Conservation (phyloP, 78 protist genomes). For the Carpediemonas membranifera region DNA sequence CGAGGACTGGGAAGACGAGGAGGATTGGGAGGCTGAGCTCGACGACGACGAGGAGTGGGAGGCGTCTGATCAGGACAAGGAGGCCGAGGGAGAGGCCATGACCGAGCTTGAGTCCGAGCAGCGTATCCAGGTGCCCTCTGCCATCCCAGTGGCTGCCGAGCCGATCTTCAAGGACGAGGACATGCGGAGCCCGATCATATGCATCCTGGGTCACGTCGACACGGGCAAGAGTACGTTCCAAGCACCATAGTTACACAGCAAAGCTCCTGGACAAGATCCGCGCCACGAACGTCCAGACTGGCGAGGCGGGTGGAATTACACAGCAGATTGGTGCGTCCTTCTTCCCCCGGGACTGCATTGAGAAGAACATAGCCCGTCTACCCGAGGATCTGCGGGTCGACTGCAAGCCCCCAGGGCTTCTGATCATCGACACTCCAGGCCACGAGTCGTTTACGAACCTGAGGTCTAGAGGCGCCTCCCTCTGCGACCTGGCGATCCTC, state of each 20-base stretch:
- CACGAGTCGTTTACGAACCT: constrained; percentile 93
- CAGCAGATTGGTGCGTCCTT: constrained; percentile 99
- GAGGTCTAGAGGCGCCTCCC: neutral
- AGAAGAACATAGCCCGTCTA: constrained; percentile 35
- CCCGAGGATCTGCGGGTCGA: neutral
- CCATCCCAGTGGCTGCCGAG: constrained; percentile 13
- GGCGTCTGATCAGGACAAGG: neutral
- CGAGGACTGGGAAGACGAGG: neutral
- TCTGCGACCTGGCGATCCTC: neutral
- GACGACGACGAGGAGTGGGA: neutral
- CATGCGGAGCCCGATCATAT: constrained; percentile 73
- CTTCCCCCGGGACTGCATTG: constrained; percentile 76
- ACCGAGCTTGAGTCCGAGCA: neutral
- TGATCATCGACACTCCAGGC: constrained; percentile 99
- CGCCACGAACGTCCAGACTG: constrained; percentile 82
- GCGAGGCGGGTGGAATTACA: constrained; percentile 99
- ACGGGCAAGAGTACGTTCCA: constrained; percentile 99
- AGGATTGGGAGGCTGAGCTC: neutral
- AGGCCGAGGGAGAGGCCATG: neutral
- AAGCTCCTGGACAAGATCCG: constrained; percentile 89
- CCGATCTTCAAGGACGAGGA: constrained; percentile 3
- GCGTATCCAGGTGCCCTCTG: neutral
- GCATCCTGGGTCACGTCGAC: constrained; percentile 98
- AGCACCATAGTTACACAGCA: no score
- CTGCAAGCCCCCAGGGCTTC: constrained; percentile 82